phyloP scores from a whole-genome alignment of 805 yeast genomes.

The Pichia insulana region DNA sequence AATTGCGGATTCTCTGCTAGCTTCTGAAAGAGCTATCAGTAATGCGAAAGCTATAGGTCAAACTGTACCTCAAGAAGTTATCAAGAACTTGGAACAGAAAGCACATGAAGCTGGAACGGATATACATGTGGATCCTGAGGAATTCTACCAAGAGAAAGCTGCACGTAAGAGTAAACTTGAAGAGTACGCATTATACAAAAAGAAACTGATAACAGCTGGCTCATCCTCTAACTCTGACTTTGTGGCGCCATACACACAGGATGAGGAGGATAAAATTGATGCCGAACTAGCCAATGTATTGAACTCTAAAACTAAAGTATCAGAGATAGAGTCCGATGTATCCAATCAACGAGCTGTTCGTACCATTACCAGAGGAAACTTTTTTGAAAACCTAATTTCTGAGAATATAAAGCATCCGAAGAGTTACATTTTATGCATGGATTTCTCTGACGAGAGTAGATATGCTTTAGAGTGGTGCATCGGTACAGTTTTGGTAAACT shows the following conservation, averaged over 20 bases:
- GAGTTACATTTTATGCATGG: conserved; percentile 70
- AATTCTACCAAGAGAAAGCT: conserved; percentile 39
- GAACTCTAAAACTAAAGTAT: conserved; percentile 44
- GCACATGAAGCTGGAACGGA: conserved; percentile 33
- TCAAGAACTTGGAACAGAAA: conserved; percentile 23
- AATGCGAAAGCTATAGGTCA: conserved; percentile 40
- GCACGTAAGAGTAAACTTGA: conserved; percentile 44
- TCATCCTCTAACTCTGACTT: conserved; percentile 27
- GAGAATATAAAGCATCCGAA: conserved; percentile 28
- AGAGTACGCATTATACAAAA: conserved; percentile 49
- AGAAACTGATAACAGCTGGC: conserved; percentile 48
- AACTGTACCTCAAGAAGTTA: conserved; percentile 25
- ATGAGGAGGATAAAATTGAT: conserved; percentile 56
- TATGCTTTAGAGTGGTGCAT: conserved; percentile 84
- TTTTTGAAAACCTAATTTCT: conserved; percentile 36
- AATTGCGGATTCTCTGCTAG: conserved; percentile 46
- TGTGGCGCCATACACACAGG: conserved; percentile 56
- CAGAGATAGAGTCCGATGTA: conserved; percentile 45
- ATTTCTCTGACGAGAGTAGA: conserved; percentile 71
- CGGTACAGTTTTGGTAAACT: conserved; percentile 77
- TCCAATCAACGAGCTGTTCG: conserved; percentile 53
- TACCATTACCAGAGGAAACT: conserved; percentile 62
- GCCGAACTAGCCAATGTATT: conserved; percentile 47
- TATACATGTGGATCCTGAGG: conserved; percentile 36
- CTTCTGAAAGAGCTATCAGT: conserved; percentile 50